phyloP scores from a whole-genome alignment of 805 yeast genomes.

The Yamadazyma nakazawae region DNA sequence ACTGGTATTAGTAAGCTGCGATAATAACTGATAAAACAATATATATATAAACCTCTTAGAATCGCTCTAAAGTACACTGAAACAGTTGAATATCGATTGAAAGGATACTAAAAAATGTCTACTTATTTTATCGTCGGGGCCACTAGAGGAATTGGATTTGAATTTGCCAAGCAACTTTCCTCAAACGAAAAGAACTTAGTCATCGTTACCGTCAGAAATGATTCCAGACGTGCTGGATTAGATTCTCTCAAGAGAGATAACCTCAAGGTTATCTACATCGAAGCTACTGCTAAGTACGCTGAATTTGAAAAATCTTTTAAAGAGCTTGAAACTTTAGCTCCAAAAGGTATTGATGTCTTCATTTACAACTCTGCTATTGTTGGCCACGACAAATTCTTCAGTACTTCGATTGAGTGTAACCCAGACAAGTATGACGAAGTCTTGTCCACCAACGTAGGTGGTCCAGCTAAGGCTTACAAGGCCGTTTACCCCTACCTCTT shows the following conservation, averaged over 20 bases:
- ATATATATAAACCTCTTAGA: too few relatives aligned
- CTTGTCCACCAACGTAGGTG: constrained; percentile 9
- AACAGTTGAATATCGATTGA: too few relatives aligned
- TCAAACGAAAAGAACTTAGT: constrained; percentile 26
- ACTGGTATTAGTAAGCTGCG: too few relatives aligned
- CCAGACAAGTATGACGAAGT: constrained; percentile 1
- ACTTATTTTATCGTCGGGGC: constrained; percentile 32
- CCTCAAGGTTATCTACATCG: constrained; percentile 7
- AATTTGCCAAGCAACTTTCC: constrained; percentile 22
- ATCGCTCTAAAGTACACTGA: too few relatives aligned
- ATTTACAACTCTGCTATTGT: constrained; percentile 9
- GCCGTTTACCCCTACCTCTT: constrained; percentile 10
- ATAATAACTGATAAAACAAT: too few relatives aligned
- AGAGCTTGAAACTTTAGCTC: constrained; percentile 6
- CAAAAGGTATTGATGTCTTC: constrained; percentile 23
- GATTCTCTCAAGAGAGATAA: not conserved
- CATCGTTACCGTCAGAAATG: constrained; percentile 38
- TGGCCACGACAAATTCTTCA: not conserved
- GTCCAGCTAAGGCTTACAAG: constrained; percentile 11
- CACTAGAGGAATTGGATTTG: constrained; percentile 39
- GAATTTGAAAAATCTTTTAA: constrained; percentile 7
- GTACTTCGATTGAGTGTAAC: not conserved
- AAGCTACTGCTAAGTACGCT: constrained; percentile 2
- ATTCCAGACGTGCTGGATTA: constrained; percentile 16
- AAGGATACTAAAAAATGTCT: too few relatives aligned